Percentiles rank a stretch among this genome's conserved stretches.
phyloP scores from a whole-genome alignment of 306 rosid genomes.

The Trifolium repens region DNA sequence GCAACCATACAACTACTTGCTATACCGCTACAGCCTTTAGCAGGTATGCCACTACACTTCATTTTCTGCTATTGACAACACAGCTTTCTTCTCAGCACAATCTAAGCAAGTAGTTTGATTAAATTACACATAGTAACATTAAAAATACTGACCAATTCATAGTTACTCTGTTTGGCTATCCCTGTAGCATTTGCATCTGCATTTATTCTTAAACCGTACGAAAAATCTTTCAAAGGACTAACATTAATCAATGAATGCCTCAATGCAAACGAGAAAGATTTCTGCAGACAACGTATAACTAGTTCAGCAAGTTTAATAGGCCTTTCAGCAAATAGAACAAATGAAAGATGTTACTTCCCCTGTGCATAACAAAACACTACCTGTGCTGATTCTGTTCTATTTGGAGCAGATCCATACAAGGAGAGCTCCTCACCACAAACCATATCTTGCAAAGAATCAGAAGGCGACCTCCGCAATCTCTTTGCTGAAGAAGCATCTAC shows the following conservation, averaged over 20 bases:
- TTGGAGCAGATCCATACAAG: conserved; percentile 81
- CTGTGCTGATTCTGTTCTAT: conserved; percentile 88
- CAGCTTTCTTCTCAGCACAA: background rate
- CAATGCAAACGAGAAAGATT: conserved; percentile 88
- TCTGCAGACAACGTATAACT: conserved; percentile 62
- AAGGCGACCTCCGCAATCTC: conserved; percentile 82
- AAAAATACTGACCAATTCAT: conserved; percentile 77
- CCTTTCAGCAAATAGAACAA: conserved; percentile 34
- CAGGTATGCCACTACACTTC: background rate
- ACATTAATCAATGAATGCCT: conserved; percentile 93
- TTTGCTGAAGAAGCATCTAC: conserved; percentile 71
- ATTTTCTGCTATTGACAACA: background rate
- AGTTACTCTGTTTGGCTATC: conserved; percentile 91
- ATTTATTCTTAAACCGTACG: conserved; percentile 88
- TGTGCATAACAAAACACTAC: conserved; percentile 50
- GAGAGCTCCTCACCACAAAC: conserved; percentile 92
- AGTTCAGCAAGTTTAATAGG: conserved; percentile 36
- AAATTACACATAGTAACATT: conserved; percentile 20
- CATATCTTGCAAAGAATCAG: conserved; percentile 87
- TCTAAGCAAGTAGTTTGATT: conserved; percentile 10
- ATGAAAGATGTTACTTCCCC: conserved; percentile 25
- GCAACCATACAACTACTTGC: background rate
- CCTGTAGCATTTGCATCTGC: conserved; percentile 96
- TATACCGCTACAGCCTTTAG: background rate
- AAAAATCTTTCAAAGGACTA: conserved; percentile 96